Conservation (phyloP, 805 yeast species). For the Metahyphopichia silvanorum region DNA sequence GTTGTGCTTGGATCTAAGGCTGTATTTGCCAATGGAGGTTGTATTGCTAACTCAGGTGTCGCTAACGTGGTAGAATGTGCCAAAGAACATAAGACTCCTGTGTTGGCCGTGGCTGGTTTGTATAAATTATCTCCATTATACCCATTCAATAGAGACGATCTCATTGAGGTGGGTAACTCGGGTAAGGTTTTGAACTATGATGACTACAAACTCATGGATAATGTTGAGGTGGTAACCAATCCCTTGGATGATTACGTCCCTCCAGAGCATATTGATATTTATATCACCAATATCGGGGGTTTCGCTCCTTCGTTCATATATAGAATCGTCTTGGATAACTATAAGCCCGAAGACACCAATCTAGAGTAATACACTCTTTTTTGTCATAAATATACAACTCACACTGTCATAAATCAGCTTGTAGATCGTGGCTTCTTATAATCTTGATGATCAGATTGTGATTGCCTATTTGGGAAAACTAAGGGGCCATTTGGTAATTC, state of each 20-base stretch:
- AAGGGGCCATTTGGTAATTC: no score
- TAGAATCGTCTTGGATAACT: slow-evolving; percentile 92
- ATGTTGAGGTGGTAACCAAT: slow-evolving; percentile 73
- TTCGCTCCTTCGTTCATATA: slow-evolving; percentile 95
- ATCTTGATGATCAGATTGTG: no score
- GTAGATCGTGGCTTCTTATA: no score
- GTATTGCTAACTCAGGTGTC: slow-evolving; percentile 85
- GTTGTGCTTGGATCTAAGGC: slow-evolving; percentile 90
- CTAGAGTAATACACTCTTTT: no score
- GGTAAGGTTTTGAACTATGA: slow-evolving; percentile 82
- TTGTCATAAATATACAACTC: no score
- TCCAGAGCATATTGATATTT: slow-evolving; percentile 92
- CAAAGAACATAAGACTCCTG: slow-evolving; percentile 92
- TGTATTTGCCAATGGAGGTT: slow-evolving; percentile 95
- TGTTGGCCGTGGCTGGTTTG: slow-evolving; percentile 89
- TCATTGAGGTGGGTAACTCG: slow-evolving; percentile 89
- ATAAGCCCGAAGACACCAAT: slow-evolving; percentile 77
- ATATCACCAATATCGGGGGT: slow-evolving; percentile 93
- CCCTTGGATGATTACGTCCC: slow-evolving; percentile 88
- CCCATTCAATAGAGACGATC: slow-evolving; percentile 80
- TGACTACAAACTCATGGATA: slow-evolving; percentile 64
- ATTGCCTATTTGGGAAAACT: no score
- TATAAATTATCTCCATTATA: slow-evolving; percentile 91
- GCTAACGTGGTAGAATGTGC: slow-evolving; percentile 95
- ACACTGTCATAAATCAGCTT: no score